phyloP scores from a whole-genome alignment of 2,329 filamentous ascomycete species.

The Apiospora saccharicola region DNA sequence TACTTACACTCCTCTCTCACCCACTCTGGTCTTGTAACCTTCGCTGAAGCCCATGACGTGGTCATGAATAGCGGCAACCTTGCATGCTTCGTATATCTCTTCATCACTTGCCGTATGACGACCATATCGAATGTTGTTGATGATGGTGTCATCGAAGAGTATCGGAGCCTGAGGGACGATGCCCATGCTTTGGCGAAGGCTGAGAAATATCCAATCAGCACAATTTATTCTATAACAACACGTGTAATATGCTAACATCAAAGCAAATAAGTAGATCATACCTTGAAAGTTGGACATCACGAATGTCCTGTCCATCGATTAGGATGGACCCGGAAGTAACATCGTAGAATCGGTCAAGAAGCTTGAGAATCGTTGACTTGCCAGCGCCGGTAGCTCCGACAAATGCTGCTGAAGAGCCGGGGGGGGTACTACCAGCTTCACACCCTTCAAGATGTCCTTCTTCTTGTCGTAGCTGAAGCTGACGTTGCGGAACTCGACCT shows the following conservation, averaged over 20 bases:
- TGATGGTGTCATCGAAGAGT: constrained; percentile 61
- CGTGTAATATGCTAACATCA: constrained; percentile 23
- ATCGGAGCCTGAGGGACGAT: constrained; percentile 55
- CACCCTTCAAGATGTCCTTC: constrained; percentile 62
- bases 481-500: constrained; percentile 63
- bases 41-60: constrained; percentile 61
- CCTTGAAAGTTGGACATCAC: constrained; percentile 49
- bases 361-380: constrained; percentile 57
- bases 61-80: constrained; percentile 62
- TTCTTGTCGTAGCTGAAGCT: constrained; percentile 67
- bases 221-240: not conserved
- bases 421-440: constrained; percentile 59
- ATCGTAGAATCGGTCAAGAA: constrained; percentile 61
- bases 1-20: constrained; percentile 57
- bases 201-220: constrained; percentile 32
- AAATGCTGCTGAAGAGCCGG: constrained; percentile 65
- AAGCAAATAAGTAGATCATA: constrained; percentile 29
- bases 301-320: constrained; percentile 55
- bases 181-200: constrained; percentile 51
- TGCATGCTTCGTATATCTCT: constrained; percentile 59
- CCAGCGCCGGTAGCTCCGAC: constrained; percentile 66
- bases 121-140: constrained; percentile 63
- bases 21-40: constrained; percentile 60
- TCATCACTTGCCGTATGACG: constrained; percentile 56
- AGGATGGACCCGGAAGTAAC: constrained; percentile 53